Evolutionary conservation across 2,329 filamentous ascomycete species (phyloP).

Genomic region (Botrytis deweyae): DNA sequence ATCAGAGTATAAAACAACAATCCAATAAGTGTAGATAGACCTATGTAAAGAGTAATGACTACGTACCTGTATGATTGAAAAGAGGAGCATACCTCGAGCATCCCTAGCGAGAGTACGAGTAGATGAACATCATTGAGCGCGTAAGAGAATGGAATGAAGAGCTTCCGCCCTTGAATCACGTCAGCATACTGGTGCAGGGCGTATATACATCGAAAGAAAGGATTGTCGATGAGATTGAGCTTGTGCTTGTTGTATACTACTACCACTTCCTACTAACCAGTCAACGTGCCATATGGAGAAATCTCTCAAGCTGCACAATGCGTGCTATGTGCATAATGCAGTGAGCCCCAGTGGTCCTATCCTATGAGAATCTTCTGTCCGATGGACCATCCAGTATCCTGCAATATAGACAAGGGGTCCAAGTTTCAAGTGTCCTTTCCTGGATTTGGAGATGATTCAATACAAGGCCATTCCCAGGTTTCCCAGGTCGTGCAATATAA

Average conservation of each 20-base stretch:
- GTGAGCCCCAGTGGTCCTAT: background rate
- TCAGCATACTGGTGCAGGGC: background rate
- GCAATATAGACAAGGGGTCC: background rate
- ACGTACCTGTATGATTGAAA: background rate
- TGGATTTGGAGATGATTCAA: background rate
- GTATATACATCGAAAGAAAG: background rate
- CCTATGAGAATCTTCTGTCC: background rate
- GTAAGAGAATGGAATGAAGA: background rate
- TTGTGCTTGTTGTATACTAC: background rate
- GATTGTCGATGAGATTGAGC: background rate
- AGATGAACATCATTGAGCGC: background rate
- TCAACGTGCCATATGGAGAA: background rate
- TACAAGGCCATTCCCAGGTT: slow-evolving; percentile 18
- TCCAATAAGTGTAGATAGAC: no score
- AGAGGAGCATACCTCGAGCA: background rate
- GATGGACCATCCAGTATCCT: background rate
- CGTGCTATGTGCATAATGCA: background rate
- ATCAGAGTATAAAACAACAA: background rate
- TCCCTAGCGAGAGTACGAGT: no score
- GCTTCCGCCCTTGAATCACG: background rate
- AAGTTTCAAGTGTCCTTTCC: background rate
- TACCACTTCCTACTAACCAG: background rate
- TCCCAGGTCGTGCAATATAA: slow-evolving; percentile 5
- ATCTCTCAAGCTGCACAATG: background rate
- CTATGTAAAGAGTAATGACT: background rate